A percentile compares a stretch with the other conserved stretches of the same genome.
phyloP scores from a whole-genome alignment of 2,329 filamentous ascomycete species.

The Stemphylium lycopersici region DNA sequence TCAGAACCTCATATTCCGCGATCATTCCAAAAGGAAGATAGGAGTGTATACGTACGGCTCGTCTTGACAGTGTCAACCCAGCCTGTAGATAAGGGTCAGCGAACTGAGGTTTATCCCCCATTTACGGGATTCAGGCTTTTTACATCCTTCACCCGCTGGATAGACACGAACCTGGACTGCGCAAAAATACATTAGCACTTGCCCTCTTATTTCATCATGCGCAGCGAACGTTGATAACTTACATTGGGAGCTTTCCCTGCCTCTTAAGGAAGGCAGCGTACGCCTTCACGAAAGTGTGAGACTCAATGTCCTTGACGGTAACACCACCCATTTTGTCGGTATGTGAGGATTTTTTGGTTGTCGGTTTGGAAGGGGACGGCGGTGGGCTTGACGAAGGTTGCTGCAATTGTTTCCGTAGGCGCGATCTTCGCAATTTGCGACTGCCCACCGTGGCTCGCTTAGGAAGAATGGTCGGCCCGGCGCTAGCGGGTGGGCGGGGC shows the following conservation, averaged over 20 bases:
- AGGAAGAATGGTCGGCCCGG: slow-evolving; percentile 29
- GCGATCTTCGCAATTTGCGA: slow-evolving; percentile 9
- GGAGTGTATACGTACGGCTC: slow-evolving; percentile 55
- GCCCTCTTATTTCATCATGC: not conserved
- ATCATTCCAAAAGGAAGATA: not conserved
- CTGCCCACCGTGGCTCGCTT: slow-evolving; percentile 27
- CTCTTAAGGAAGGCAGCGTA: slow-evolving; percentile 92
- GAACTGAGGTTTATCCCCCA: slow-evolving; percentile 55
- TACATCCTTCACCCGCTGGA: slow-evolving; percentile 43
- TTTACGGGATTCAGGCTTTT: slow-evolving; percentile 61
- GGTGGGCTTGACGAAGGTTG: slow-evolving; percentile 33
- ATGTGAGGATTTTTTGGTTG: slow-evolving; percentile 30
- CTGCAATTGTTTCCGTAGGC: slow-evolving; percentile 14
- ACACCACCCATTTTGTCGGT: slow-evolving; percentile 81
- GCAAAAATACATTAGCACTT: slow-evolving; percentile 27
- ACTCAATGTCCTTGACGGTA: slow-evolving; percentile 85
- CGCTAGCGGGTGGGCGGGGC: slow-evolving; percentile 5
- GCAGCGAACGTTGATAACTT: slow-evolving; percentile 18
- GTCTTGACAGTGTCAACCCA: slow-evolving; percentile 99
- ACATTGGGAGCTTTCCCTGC: slow-evolving; percentile 87
- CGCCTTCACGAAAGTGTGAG: slow-evolving; percentile 86
- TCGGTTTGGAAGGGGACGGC: slow-evolving; percentile 20
- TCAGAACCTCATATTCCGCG: slow-evolving; percentile 16
- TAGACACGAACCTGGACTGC: slow-evolving; percentile 69
- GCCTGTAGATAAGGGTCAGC: slow-evolving; percentile 68